Evolutionary conservation across 2,329 filamentous ascomycete species (phyloP), one percentile per base, ranked within the genome.

Genomic region (Emmonsiellopsis sp.): DNA sequence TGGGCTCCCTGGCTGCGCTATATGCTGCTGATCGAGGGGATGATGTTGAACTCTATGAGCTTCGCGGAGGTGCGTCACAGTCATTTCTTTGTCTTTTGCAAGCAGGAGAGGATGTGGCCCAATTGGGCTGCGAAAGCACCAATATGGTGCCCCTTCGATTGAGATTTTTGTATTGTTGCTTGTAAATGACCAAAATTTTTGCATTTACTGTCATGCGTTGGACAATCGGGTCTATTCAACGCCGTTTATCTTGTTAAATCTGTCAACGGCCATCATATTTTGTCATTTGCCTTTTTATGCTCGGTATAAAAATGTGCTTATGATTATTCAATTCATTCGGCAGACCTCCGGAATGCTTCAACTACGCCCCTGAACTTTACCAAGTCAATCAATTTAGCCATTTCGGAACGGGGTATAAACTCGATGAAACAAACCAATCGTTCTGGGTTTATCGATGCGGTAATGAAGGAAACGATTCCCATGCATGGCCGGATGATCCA

Each of bases 401-500:
- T 98, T 0, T 97, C 93, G 0, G 91, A 97, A 68, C 84, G 93
- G 55, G 93, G 93, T 34, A 91, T 97, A 68, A 87, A 93, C 68
- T 88, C 92, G 20, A 85, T 98, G 72, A 80, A 81, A 51, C 76
- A 87, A 61, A 82, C 87, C 1, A 81, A 82, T 30, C 79, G 84
- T 34, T 73, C 81, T 2, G 79, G 77, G 2, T 79, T 97, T 37
- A 75, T 95, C 34, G 79, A 91, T 10, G 78, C 83, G 61, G 82
- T 97, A 34, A 78, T 95, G 63, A 75, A 75, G 1, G 82, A 85
- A 50, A 92, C 91, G 0, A 89, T 97, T 55, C 91, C 92, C 9
- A 96, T 98, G 90, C 78, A 86, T 67, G 93, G 91, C 10, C 88
- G 93, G 30, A 98, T 98, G 93, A 94, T 98, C 58, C 93, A 98